phyloP scores from a whole-genome alignment of 257 asterid species.

The Nicotiana tomentosiformis region DNA sequence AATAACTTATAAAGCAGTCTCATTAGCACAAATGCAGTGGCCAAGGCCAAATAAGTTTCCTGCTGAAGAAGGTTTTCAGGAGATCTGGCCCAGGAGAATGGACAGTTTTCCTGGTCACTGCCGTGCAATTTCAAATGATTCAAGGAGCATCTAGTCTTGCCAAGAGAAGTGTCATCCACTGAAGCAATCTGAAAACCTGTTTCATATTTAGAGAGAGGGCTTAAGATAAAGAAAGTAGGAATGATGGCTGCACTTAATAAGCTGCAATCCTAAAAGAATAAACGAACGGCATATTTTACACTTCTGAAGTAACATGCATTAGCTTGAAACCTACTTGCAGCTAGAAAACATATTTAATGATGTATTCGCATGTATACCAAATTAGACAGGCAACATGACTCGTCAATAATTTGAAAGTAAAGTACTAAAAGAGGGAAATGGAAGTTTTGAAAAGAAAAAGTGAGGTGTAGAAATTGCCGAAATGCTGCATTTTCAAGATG shows the following conservation, averaged over 20 bases:
- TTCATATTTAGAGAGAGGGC: neutral
- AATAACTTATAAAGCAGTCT: slow-evolving; percentile 41
- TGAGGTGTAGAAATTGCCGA: neutral
- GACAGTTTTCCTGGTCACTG: slow-evolving; percentile 48
- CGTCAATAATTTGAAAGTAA: neutral
- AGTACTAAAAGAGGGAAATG: neutral
- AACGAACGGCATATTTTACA: neutral
- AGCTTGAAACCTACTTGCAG: neutral
- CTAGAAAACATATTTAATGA: neutral
- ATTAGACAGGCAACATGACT: neutral
- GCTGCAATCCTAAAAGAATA: neutral
- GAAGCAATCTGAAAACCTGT: slow-evolving; percentile 37
- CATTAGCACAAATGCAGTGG: slow-evolving; percentile 56
- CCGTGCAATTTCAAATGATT: slow-evolving; percentile 23
- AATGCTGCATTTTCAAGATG: neutral
- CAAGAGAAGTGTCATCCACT: slow-evolving; percentile 28
- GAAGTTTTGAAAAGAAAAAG: neutral
- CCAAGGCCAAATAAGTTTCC: slow-evolving; percentile 66
- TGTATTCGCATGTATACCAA: neutral
- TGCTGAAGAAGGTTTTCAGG: slow-evolving; percentile 67
- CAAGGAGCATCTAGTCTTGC: slow-evolving; percentile 35
- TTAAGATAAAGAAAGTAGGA: neutral
- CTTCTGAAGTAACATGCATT: neutral
- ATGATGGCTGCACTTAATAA: neutral
- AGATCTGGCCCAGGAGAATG: slow-evolving; percentile 77